Percentiles rank a stretch among this genome's conserved stretches.
Conservation (phyloP, 305 asterid genomes). For the Rubia peregrina region DNA sequence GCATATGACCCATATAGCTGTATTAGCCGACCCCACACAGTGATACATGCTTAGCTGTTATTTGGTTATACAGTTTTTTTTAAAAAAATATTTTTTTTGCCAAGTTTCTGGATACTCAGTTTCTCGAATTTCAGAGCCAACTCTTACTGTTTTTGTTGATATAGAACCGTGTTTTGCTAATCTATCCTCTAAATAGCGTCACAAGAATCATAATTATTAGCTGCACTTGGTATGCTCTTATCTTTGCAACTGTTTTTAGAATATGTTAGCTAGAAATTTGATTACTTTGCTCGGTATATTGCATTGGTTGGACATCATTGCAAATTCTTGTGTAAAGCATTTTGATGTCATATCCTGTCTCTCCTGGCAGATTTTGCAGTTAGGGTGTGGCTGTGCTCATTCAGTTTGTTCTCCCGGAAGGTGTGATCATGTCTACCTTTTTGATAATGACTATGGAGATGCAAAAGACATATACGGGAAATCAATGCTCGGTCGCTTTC, state of each 20-base stretch:
- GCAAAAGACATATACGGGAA: slow-evolving; percentile 88
- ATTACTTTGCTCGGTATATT: not conserved
- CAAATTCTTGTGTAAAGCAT: not conserved
- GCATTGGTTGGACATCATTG: not conserved
- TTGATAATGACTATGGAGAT: slow-evolving; percentile 86
- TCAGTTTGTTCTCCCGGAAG: slow-evolving; percentile 61
- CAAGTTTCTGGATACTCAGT: not conserved
- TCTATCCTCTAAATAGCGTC: not conserved
- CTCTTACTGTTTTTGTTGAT: not conserved
- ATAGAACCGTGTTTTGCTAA: not conserved
- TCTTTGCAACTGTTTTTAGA: not conserved
- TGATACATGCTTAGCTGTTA: no score
- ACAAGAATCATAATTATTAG: not conserved
- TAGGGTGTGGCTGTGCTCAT: slow-evolving; percentile 78
- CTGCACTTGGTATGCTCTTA: not conserved
- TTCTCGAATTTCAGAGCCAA: not conserved
- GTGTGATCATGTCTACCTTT: slow-evolving; percentile 92
- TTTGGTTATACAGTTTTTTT: no score
- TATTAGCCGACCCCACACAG: no score
- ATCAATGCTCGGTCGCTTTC: slow-evolving; percentile 89
- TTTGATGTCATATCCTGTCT: not conserved
- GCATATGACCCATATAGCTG: no score
- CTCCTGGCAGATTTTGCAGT: slow-evolving; percentile 57
- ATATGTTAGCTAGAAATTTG: not conserved
- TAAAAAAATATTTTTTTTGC: no score